A percentile compares a stretch with the other conserved stretches of the same genome.
Conservation (phyloP, 2,329 filamentous ascomycete genomes). For the Dendryphion nanum region DNA sequence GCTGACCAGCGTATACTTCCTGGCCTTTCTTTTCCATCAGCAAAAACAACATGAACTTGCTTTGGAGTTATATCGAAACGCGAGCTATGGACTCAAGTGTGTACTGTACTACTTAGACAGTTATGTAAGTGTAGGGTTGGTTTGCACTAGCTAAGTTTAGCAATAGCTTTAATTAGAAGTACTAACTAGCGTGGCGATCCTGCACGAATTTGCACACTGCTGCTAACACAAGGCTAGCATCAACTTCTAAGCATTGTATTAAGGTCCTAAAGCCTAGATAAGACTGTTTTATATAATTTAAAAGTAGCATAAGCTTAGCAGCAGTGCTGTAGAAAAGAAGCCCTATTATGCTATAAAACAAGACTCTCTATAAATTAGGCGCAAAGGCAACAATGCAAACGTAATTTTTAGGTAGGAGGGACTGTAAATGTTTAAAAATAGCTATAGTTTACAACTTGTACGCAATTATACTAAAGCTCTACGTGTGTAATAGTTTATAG, state of each 20-base stretch:
- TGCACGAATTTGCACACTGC: not conserved
- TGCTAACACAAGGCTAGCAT: not conserved
- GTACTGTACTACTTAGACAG: no score
- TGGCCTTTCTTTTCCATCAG: no score
- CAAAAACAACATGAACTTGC: no score
- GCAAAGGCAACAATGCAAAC: not conserved
- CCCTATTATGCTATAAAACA: constrained; percentile 1
- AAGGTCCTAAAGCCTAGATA: not conserved
- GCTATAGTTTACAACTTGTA: not conserved
- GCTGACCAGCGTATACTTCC: no score
- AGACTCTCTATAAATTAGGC: constrained; percentile 1
- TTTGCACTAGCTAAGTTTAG: no score
- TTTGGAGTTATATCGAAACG: no score
- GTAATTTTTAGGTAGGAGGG: constrained; percentile 2
- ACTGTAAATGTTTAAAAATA: constrained; percentile 1
- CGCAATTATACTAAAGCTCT: constrained; percentile 1
- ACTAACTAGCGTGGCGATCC: not conserved
- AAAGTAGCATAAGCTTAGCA: not conserved
- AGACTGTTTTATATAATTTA: not conserved
- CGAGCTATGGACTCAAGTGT: no score
- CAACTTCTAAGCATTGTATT: not conserved
- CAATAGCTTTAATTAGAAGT: not conserved
- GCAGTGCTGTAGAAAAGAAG: not conserved
- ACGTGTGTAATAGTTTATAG: not conserved
- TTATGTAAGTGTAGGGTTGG: no score